Conservation (phyloP, 805 yeast genomes). For the Zygosaccharomyces bisporus region DNA sequence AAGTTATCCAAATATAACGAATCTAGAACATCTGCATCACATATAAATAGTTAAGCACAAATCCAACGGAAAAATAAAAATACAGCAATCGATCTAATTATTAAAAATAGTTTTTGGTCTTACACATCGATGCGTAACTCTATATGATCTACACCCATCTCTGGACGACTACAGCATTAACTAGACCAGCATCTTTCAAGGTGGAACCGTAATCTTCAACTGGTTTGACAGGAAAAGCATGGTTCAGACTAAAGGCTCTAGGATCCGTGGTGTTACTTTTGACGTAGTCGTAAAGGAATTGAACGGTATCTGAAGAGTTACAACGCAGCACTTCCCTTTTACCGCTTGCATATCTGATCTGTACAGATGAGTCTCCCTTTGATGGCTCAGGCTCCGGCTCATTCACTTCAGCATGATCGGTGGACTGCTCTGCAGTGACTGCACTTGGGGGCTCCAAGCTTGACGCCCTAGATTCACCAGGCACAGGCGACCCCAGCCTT, state of each 20-base stretch:
- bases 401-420: constrained; percentile 23
- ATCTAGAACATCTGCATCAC: constrained; percentile 1
- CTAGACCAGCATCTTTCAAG: constrained; percentile 70
- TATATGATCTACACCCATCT: constrained; percentile 52
- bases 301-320: constrained; percentile 60
- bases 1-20: constrained; percentile 17
- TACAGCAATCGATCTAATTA: not conserved
- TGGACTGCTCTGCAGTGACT: constrained; percentile 17
- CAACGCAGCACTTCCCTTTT: constrained; percentile 62
- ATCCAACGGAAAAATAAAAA: not conserved
- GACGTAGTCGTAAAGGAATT: constrained; percentile 66
- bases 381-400: constrained; percentile 22
- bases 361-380: constrained; percentile 70
- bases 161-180: constrained; percentile 85
- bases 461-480: constrained; percentile 51
- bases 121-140: constrained; percentile 11
- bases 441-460: constrained; percentile 20
- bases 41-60: not conserved
- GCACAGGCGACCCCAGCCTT: constrained; percentile 85
- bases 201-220: constrained; percentile 55
- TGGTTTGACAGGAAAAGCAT: constrained; percentile 77
- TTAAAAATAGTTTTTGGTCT: not conserved
- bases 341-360: constrained; percentile 82
- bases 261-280: constrained; percentile 42
- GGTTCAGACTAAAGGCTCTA: constrained; percentile 62